These are phyloP conservation scores for Oxytropis ochrocephala DNA, from an alignment of 306 rosid species.

Conservation along the genomic window DNA sequence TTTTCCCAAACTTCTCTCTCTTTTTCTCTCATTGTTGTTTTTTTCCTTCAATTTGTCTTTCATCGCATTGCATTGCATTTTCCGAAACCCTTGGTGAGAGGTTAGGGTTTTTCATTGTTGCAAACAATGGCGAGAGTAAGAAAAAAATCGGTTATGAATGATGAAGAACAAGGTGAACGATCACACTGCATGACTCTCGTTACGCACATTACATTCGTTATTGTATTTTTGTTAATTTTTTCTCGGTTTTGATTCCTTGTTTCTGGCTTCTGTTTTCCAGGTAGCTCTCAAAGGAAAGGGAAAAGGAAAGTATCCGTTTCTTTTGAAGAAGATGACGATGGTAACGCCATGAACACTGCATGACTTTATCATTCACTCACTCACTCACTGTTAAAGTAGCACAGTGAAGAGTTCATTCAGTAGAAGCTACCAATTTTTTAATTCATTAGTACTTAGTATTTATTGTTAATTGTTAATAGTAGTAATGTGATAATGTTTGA, in stretches of 20 bases:
- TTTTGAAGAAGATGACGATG: constrained; percentile 1
- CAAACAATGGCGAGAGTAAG: constrained; percentile 11
- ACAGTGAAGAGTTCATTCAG: background rate
- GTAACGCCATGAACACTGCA: background rate
- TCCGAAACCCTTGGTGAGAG: background rate
- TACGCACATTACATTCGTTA: background rate
- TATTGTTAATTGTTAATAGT: background rate
- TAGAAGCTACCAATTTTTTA: background rate
- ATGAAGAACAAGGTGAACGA: constrained; percentile 19
- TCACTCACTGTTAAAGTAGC: background rate
- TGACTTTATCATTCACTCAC: background rate
- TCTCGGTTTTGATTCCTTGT: background rate
- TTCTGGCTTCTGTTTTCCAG: constrained; percentile 9
- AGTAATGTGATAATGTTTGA: background rate
- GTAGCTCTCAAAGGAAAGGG: constrained; percentile 9
- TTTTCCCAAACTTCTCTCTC: too few species aligned
- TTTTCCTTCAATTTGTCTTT: background rate
- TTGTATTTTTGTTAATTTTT: background rate
- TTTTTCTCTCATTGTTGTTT: too few species aligned
- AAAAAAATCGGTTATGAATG: background rate
- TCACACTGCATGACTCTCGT: background rate
- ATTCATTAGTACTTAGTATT: background rate
- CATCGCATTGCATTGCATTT: background rate
- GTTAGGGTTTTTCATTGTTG: constrained; percentile 22
- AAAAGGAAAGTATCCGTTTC: background rate